Evolutionary conservation across 768 basidiomycete genomes (phyloP), one percentile per base, ranked within the genome.

Genomic region (Cystofilobasidium bisporidii): DNA sequence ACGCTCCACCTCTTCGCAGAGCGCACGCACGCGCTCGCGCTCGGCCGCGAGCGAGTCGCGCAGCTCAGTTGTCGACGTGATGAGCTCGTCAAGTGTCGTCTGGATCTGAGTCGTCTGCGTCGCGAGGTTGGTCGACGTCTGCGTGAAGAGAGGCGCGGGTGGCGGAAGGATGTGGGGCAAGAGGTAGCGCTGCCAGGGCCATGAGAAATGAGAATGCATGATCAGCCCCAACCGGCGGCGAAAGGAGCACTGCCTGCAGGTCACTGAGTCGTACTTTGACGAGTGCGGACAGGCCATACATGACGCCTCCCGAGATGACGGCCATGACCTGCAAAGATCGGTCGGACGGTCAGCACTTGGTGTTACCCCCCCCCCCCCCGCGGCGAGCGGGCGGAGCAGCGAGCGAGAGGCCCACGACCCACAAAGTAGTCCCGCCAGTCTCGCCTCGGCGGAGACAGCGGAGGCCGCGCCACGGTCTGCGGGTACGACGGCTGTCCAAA

Each of bases 341-440:
- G 26, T 53, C 26, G 24, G 22, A 30, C 36, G 59, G n/a, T 17
- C 30, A 45, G 36, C 1, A 12, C n/a, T 11, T 32, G 3, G 26
- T 38, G 38, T 36, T 33, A 11, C 38, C 32, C 26, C 22, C 30
- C 47, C 11, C 30, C 26, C 40, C 17, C 10, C 40, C 36, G 26
- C 8, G 33, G 57, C 2, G 47, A 14, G 24, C 50, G 9, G 32
- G 36, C 14, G 38, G 8, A 40, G 50, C 10, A 33, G 45, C 36
- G 20, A 3, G 22, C 28, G 38, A 26, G 20, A 20, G n/a, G 4
- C 1, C 28, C 20, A 15, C 38, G 56, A 80, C 89, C 74, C 74
- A 93, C 92, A 76, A 98, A 99, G 77, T 94, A 91, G 78, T 99
- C 96, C 67, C 93, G 82, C 96, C 96, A 99, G 76, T 98, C 94